Evolutionary conservation across 371 early-diverging fungal species (phyloP).

Genomic region (Haplosporangium sp.): DNA sequence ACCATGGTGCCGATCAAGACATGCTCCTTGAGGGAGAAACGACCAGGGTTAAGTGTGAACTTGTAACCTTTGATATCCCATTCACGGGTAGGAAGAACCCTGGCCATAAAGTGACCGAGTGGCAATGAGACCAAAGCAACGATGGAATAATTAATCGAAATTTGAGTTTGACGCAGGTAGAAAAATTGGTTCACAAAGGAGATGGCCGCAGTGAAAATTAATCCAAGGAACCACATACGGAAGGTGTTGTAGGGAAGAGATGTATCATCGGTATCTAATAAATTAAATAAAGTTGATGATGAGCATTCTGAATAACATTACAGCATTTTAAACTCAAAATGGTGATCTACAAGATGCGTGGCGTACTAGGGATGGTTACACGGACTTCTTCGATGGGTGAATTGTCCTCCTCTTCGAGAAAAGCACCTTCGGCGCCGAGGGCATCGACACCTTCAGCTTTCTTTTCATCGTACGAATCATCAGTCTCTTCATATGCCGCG

Average conservation of each 20-base stretch:
- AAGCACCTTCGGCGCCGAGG: background rate
- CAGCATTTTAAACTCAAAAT: too few species aligned
- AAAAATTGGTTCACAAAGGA: conserved; percentile 69
- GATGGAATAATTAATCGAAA: conserved; percentile 60
- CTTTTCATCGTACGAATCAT: conserved; percentile 8
- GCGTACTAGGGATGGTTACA: conserved; percentile 68
- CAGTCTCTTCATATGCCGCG: background rate
- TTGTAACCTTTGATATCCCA: conserved; percentile 47
- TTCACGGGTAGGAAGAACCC: conserved; percentile 51
- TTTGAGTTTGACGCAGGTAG: conserved; percentile 64
- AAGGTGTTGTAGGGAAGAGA: conserved; percentile 67
- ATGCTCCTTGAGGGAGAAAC: conserved; percentile 82
- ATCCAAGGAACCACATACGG: conserved; percentile 66
- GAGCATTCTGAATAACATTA: background rate
- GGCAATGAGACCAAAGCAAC: conserved; percentile 63
- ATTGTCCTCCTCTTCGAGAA: conserved; percentile 66
- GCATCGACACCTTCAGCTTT: conserved; percentile 4
- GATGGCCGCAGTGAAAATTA: conserved; percentile 59
- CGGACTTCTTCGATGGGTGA: conserved; percentile 83
- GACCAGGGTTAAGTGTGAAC: conserved; percentile 77
- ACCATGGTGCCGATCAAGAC: conserved; percentile 63
- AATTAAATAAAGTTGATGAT: background rate
- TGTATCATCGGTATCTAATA: conserved; percentile 42
- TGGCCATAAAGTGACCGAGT: conserved; percentile 62
- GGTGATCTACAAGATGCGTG: background rate